phyloP scores from a whole-genome alignment of 768 basidiomycete genomes.

The Russula ochroleuca region DNA sequence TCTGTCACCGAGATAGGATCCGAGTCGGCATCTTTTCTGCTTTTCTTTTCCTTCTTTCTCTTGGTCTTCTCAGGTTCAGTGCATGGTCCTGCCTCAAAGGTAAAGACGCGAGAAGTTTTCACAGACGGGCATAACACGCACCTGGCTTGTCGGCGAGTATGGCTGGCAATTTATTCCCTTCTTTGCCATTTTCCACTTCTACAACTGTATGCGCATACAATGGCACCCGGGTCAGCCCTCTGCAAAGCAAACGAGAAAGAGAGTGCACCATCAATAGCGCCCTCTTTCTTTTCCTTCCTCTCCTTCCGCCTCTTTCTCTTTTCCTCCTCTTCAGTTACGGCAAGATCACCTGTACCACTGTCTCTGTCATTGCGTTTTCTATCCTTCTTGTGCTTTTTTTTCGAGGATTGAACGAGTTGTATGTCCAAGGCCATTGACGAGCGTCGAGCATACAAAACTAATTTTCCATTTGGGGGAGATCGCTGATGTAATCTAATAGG shows the following conservation, averaged over 20 bases:
- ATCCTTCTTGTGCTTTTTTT: conserved; percentile 1
- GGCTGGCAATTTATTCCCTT: background rate
- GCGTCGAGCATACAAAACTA: background rate
- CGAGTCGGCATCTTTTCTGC: conserved; percentile 16
- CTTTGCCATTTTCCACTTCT: conserved; percentile 9
- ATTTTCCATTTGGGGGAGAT: background rate
- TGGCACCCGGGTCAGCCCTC: conserved; percentile 2
- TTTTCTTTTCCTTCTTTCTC: conserved; percentile 31
- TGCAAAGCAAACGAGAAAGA: background rate
- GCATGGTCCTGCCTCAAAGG: background rate
- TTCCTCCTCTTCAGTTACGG: background rate
- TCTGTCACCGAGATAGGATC: background rate
- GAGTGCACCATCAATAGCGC: background rate
- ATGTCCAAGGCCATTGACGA: conserved; percentile 9
- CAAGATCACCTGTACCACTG: background rate
- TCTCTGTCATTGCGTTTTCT: conserved; percentile 6
- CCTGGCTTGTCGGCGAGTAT: conserved; percentile 1
- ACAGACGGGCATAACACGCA: background rate
- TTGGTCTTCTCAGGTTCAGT: conserved; percentile 8
- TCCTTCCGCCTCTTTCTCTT: conserved; percentile 1
- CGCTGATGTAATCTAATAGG: conserved; percentile 11
- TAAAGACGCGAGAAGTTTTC: background rate
- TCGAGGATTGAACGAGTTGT: background rate
- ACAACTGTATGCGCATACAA: background rate
- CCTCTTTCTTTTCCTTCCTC: conserved; percentile 4